These are phyloP conservation scores for Shiraia sp. DNA, from an alignment of 2,329 filamentous ascomycete species.

Conservation along the genomic window DNA sequence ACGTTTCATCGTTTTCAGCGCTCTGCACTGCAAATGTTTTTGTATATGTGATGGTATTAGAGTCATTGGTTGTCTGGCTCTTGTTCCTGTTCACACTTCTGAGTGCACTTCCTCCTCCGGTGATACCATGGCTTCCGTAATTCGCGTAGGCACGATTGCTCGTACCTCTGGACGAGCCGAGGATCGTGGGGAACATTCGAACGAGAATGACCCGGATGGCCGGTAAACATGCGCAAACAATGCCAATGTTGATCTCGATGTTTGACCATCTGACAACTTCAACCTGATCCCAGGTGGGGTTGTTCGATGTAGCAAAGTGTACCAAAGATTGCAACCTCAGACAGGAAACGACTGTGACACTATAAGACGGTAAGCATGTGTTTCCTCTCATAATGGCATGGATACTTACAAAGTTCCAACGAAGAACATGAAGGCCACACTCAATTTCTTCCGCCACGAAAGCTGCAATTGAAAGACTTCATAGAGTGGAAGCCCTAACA, in stretches of 20 bases:
- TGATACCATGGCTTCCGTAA: slow-evolving; percentile 23
- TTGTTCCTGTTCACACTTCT: slow-evolving; percentile 5
- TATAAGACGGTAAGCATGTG: slow-evolving; percentile 12
- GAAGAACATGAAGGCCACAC: slow-evolving; percentile 39
- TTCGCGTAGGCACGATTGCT: slow-evolving; percentile 7
- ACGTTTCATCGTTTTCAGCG: slow-evolving; percentile 12
- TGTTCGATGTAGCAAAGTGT: slow-evolving; percentile 44
- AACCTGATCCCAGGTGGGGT: slow-evolving; percentile 41
- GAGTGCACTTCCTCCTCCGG: slow-evolving; percentile 19
- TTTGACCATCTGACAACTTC: slow-evolving; percentile 17
- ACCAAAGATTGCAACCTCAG: slow-evolving; percentile 48
- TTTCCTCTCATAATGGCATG: slow-evolving; percentile 4
- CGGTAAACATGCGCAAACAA: slow-evolving; percentile 50
- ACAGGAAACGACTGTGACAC: slow-evolving; percentile 41
- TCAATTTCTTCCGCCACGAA: slow-evolving; percentile 35
- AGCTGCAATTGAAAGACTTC: slow-evolving; percentile 33
- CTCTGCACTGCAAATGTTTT: slow-evolving; percentile 19
- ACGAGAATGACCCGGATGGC: slow-evolving; percentile 40
- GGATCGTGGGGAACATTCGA: slow-evolving; percentile 32
- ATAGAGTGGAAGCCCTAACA: slow-evolving; percentile 35
- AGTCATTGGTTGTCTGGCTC: slow-evolving; percentile 1
- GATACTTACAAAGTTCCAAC: slow-evolving; percentile 32
- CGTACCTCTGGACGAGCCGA: slow-evolving; percentile 30
- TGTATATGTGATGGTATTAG: slow-evolving; percentile 14
- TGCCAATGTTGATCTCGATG: slow-evolving; percentile 23